Evolutionary conservation across 2,329 filamentous ascomycete genomes (phyloP), one percentile per base, ranked within the genome.

Genomic region (Phoma sp.): DNA sequence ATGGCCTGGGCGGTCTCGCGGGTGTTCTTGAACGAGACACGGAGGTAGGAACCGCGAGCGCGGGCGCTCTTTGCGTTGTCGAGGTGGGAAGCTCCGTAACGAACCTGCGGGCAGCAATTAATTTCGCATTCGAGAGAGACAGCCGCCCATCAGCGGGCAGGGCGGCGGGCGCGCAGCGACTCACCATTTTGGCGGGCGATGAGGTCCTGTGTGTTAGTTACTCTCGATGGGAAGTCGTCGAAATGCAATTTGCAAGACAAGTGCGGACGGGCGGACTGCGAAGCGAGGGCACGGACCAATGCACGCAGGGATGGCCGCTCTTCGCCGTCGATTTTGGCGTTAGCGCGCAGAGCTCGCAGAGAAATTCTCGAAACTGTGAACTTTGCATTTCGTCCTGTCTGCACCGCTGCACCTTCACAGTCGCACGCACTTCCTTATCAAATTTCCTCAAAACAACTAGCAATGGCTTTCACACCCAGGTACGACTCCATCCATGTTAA

Each of bases 11-110:
- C 95, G 70, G 93, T 97, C 86, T 99, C 96, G 78, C 95, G 92
- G 79, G 95, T 99, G 89, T 99, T 99, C 89, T 99, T 99, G 91
- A 97, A 99, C 74, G 91, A 96, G 74, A 98, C 93, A 79, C 95
- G 92, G 75, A 99, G 90, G 87, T 98, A 99, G 80, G 93, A 92
- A 82, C 96, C 95, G 83, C 95, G 93, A 78, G 93, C 90, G 85
- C 93, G 91, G 82, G 95, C 95, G 83, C 91, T 96, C 87, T 74
- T 74, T 70, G 69, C 70, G 68, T 71, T 71, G 61, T 72, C 68
- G 64, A 74, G 71, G 58, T 52, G 57, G 64, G 66, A 67, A 59
- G 70, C 70, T 67, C 66, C 71, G 71, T 74, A 74, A 64, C 71
- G 71, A 66, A 74, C 71, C 71, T 74, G 67, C 47, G 47, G 49